These are phyloP conservation scores for Pisolithus sp. DNA, from an alignment of 768 basidiomycete genomes.

Conservation along the genomic window DNA sequence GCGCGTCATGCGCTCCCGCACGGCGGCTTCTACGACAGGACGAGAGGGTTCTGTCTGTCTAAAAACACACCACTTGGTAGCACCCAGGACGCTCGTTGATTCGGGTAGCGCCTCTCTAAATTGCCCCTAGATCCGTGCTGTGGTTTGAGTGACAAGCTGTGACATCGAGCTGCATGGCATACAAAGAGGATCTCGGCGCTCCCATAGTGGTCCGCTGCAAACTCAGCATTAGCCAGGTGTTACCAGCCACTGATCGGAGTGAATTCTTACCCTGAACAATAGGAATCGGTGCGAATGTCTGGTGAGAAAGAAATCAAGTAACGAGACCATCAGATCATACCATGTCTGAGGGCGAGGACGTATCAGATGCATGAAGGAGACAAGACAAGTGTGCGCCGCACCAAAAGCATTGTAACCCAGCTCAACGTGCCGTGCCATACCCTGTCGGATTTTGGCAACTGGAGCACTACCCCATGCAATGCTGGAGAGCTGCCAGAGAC, in stretches of 20 bases:
- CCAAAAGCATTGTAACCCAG: slow-evolving; percentile 46
- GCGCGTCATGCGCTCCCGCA: slow-evolving; percentile 64
- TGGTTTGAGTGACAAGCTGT: not conserved
- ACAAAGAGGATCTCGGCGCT: slow-evolving; percentile 79
- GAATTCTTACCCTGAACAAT: slow-evolving; percentile 20
- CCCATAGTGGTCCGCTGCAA: slow-evolving; percentile 80
- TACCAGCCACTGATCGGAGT: not conserved
- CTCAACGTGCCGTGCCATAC: slow-evolving; percentile 59
- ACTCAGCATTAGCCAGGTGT: slow-evolving; percentile 8
- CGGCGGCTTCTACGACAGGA: slow-evolving; percentile 50
- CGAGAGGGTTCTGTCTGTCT: slow-evolving; percentile 44
- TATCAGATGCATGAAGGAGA: slow-evolving; percentile 10
- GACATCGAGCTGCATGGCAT: slow-evolving; percentile 19
- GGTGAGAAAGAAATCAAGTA: slow-evolving; percentile 1
- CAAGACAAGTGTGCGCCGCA: slow-evolving; percentile 16
- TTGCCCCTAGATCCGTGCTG: slow-evolving; percentile 49
- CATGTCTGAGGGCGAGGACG: slow-evolving; percentile 40
- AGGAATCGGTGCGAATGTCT: not conserved
- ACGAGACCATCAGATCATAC: slow-evolving; percentile 30
- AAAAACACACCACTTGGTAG: slow-evolving; percentile 87
- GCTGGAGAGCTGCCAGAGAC: slow-evolving; percentile 82
- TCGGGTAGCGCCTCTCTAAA: slow-evolving; percentile 45
- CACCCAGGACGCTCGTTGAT: slow-evolving; percentile 49
- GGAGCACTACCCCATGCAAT: slow-evolving; percentile 80
- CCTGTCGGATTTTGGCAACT: slow-evolving; percentile 54